Evolutionary conservation across 192 early-diverging fungal genomes (phyloP).

Genomic region (Gonapodya sp.): DNA sequence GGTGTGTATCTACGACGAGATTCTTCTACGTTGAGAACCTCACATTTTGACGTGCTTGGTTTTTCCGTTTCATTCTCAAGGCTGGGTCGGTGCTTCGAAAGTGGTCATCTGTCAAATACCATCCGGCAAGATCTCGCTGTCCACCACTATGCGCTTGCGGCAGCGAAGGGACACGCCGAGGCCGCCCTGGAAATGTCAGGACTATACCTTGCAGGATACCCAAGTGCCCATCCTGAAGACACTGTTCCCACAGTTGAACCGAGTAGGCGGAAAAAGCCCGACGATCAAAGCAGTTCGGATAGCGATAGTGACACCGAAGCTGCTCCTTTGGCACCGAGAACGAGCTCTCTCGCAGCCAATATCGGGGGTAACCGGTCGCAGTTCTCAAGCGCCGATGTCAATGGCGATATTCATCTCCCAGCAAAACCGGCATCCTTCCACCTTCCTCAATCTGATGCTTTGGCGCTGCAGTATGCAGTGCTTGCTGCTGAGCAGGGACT

Average conservation of each 20-base stretch:
- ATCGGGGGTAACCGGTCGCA: neutral
- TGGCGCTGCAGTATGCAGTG: conserved; percentile 4
- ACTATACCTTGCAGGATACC: conserved; percentile 12
- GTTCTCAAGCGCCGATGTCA: neutral
- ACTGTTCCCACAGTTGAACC: neutral
- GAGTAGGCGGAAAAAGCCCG: neutral
- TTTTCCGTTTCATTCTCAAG: neutral
- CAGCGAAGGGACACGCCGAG: conserved; percentile 9
- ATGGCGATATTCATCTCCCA: neutral
- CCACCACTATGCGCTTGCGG: conserved; percentile 2
- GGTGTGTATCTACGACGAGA: neutral
- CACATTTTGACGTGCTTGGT: neutral
- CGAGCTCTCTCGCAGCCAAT: neutral
- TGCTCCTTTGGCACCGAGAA: neutral
- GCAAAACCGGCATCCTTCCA: neutral
- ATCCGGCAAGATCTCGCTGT: neutral
- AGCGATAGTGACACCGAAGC: neutral
- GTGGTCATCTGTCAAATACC: neutral
- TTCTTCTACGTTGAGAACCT: neutral
- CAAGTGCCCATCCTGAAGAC: neutral
- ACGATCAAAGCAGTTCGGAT: neutral
- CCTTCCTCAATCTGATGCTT: neutral
- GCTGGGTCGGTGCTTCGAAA: neutral
- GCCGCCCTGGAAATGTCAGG: conserved; percentile 14
- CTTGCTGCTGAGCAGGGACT: conserved; percentile 11